Percentiles rank a stretch among this genome's conserved stretches.
These are phyloP conservation scores for Arachnomyces sp. DNA, from an alignment of 2,329 filamentous ascomycete species.

Conservation along the genomic window DNA sequence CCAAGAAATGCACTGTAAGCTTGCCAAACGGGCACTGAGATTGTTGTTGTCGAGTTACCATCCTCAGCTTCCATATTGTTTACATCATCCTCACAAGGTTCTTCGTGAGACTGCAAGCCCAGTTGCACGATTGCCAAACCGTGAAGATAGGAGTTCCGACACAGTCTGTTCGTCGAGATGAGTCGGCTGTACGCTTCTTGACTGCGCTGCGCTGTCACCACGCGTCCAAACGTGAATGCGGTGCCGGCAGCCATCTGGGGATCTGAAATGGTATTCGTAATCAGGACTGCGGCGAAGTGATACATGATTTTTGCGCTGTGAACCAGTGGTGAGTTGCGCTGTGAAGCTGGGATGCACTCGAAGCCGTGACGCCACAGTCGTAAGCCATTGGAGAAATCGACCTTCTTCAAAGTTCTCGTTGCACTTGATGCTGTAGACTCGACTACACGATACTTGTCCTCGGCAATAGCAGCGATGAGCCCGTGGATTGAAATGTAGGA, in stretches of 20 bases:
- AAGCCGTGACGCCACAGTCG: slow-evolving; percentile 12
- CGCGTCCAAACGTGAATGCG: slow-evolving; percentile 15
- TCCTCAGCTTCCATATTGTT: no score
- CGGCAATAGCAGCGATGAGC: slow-evolving; percentile 14
- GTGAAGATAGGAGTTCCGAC: slow-evolving; percentile 15
- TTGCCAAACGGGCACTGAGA: slow-evolving; percentile 11
- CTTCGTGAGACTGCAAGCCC: slow-evolving; percentile 11
- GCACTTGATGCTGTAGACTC: slow-evolving; percentile 9
- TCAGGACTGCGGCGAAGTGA: slow-evolving; percentile 13
- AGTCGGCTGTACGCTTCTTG: slow-evolving; percentile 15
- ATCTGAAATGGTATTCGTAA: slow-evolving; percentile 15
- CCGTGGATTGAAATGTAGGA: slow-evolving; percentile 16
- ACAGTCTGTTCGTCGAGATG: slow-evolving; percentile 12
- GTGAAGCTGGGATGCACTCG: slow-evolving; percentile 10
- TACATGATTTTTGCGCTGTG: slow-evolving; percentile 15
- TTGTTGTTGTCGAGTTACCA: no score
- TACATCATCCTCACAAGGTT: no score
- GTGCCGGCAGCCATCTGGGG: slow-evolving; percentile 18
- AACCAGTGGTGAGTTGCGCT: slow-evolving; percentile 9
- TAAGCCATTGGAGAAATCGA: slow-evolving; percentile 15
- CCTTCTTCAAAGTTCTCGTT: slow-evolving; percentile 8
- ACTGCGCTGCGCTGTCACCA: slow-evolving; percentile 15
- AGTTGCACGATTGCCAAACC: slow-evolving; percentile 14
- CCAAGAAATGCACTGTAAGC: slow-evolving; percentile 14
- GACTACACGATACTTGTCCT: slow-evolving; percentile 15